Conservation (phyloP, 148 eudicot species). For the Linanthus parryae region DNA sequence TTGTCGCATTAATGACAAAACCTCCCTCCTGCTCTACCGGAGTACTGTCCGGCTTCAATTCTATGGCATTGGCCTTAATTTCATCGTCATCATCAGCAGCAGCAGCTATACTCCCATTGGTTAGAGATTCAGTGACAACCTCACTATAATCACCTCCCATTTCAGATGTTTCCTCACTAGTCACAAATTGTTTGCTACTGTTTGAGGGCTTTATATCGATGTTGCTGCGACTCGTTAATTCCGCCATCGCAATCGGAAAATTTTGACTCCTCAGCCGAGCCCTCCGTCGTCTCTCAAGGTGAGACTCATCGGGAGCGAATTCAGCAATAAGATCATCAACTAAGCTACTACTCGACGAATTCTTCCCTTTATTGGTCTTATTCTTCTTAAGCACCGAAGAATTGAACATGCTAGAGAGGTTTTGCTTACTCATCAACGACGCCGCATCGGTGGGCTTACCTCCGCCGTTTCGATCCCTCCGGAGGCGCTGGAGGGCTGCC, state of each 20-base stretch:
- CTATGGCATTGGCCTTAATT: constrained; percentile 10
- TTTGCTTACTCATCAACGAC: constrained; percentile 69
- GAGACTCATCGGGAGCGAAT: constrained; percentile 79
- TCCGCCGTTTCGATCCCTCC: constrained; percentile 51
- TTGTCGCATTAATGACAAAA: constrained; percentile 63
- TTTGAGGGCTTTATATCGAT: background rate
- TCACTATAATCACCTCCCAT: constrained; percentile 12
- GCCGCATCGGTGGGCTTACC: constrained; percentile 63
- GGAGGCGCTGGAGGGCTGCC: constrained; percentile 64
- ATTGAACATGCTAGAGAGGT: constrained; percentile 71
- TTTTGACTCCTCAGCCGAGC: constrained; percentile 20
- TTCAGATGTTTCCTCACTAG: constrained; percentile 12
- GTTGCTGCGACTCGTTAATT: constrained; percentile 6
- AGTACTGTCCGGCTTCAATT: constrained; percentile 4
- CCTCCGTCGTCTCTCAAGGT: constrained; percentile 66
- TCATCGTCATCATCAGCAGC: constrained; percentile 1
- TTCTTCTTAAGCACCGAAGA: constrained; percentile 63
- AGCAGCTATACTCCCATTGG: constrained; percentile 12
- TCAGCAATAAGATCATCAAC: constrained; percentile 95
- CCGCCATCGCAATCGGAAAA: constrained; percentile 1
- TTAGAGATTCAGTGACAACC: constrained; percentile 7
- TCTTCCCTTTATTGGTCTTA: constrained; percentile 31
- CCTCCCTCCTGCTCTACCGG: constrained; percentile 28
- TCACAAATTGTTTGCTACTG: background rate
- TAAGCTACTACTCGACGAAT: constrained; percentile 50